Conservation (phyloP, 768 basidiomycete species). For the Boletus barrowsii region DNA sequence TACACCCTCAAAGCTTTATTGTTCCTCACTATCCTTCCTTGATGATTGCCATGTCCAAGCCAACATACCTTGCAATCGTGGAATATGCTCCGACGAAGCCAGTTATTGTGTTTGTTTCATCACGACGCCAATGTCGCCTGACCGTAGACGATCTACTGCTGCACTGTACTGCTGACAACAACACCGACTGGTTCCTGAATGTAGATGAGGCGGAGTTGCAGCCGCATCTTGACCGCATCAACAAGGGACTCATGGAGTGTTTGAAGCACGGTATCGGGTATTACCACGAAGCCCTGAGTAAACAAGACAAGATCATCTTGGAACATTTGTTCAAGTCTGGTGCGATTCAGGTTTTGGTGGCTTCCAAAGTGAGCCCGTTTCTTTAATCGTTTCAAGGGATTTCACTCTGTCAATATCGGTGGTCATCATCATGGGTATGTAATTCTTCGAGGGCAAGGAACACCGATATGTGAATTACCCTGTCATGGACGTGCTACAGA, state of each 20-base stretch:
- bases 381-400: not conserved
- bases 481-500: conserved; percentile 96
- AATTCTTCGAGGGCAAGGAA: conserved; percentile 94
- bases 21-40: conserved; percentile 98
- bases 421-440: conserved; percentile 99
- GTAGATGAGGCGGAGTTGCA: conserved; percentile 81
- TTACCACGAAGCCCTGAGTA: conserved; percentile 90
- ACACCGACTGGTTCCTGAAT: conserved; percentile 85
- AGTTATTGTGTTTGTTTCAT: conserved; percentile 90
- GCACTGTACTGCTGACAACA: conserved; percentile 85
- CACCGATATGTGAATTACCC: conserved; percentile 98
- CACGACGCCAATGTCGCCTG: conserved; percentile 88
- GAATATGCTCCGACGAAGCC: conserved; percentile 86
- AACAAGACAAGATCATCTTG: conserved; percentile 92
- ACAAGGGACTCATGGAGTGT: conserved; percentile 71
- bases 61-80: conserved; percentile 87
- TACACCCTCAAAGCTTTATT: conserved; percentile 92
- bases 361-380: conserved; percentile 68
- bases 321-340: conserved; percentile 91
- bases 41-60: conserved; percentile 99
- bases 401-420: conserved; percentile 28
- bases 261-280: conserved; percentile 90
- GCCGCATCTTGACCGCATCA: conserved; percentile 83
- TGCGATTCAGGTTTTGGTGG: conserved; percentile 91
- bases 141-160: conserved; percentile 89